phyloP scores from a whole-genome alignment of 163 green algal genomes.

The Prototheca wickerhamii region DNA sequence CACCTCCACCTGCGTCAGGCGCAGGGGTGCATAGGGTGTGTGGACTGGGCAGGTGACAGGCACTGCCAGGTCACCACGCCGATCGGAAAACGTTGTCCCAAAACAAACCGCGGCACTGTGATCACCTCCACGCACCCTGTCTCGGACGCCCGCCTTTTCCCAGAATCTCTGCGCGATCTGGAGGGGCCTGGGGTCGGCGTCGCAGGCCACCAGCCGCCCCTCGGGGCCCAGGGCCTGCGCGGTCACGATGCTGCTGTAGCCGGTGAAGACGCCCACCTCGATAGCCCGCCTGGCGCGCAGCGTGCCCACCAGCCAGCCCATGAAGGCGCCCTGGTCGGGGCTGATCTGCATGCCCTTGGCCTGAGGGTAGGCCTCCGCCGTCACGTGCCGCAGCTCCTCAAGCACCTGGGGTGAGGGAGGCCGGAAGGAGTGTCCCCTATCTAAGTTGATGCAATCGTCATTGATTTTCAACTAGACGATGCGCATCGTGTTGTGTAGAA shows the following conservation, averaged over 20 bases:
- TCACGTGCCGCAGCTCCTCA: constrained; percentile 48
- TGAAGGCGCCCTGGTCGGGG: constrained; percentile 81
- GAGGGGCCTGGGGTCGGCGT: constrained; percentile 62
- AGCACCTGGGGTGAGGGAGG: constrained; percentile 36
- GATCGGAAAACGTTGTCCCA: not conserved
- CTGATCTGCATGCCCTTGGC: constrained; percentile 53
- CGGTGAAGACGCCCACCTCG: constrained; percentile 92
- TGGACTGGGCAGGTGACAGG: not conserved
- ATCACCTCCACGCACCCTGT: constrained; percentile 36
- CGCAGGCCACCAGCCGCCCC: constrained; percentile 66
- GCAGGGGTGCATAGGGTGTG: not conserved
- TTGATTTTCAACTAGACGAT: not conserved
- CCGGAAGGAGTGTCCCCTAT: not conserved
- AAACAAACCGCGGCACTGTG: not conserved
- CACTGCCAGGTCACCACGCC: not conserved
- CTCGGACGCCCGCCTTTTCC: constrained; percentile 43
- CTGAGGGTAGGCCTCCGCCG: constrained; percentile 35
- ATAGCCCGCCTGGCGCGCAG: constrained; percentile 54
- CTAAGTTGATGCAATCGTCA: not conserved
- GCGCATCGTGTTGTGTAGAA: not conserved
- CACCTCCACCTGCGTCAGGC: not conserved
- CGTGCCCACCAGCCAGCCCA: constrained; percentile 71
- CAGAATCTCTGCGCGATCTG: constrained; percentile 54
- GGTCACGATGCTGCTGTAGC: constrained; percentile 74
- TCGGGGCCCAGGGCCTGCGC: constrained; percentile 63